Evolutionary conservation across 176 grass and related monocot species (phyloP).

Genomic region (Calamus simplicifolius): DNA sequence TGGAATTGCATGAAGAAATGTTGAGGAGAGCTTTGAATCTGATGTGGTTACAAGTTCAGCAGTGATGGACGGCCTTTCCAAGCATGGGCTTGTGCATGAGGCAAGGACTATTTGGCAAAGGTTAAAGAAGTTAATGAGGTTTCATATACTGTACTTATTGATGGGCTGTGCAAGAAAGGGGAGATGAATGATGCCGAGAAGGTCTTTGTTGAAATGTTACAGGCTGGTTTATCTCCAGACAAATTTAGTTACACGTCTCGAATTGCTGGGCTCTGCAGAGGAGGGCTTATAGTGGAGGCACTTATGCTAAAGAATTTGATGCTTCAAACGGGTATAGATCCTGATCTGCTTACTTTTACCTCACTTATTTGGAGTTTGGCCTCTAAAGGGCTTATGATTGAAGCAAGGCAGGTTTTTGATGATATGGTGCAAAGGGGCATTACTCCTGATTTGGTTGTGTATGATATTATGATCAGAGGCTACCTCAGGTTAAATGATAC

Average conservation of each 20-base stretch:
- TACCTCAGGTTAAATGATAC: slow-evolving; percentile 2
- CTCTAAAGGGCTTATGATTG: slow-evolving; percentile 14
- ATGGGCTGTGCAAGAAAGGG: slow-evolving; percentile 15
- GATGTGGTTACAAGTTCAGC: slow-evolving; percentile 3
- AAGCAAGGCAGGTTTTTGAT: slow-evolving; percentile 23
- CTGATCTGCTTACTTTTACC: slow-evolving; percentile 12
- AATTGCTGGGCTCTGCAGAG: slow-evolving; percentile 12
- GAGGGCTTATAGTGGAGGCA: slow-evolving; percentile 11
- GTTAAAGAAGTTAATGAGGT: slow-evolving; percentile 6
- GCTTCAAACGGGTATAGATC: slow-evolving; percentile 1
- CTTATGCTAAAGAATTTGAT: slow-evolving; percentile 12
- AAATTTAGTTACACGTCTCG: slow-evolving; percentile 6
- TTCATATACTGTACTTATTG: slow-evolving; percentile 2
- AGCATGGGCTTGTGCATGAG: slow-evolving; percentile 9
- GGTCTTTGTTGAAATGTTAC: neutral
- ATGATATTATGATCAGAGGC: slow-evolving; percentile 15
- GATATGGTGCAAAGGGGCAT: slow-evolving; percentile 12
- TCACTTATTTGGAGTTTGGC: slow-evolving; percentile 7
- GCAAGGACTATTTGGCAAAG: slow-evolving; percentile 4
- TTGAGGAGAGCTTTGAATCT: neutral
- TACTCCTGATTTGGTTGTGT: slow-evolving; percentile 7
- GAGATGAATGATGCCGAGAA: slow-evolving; percentile 4
- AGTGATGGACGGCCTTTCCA: slow-evolving; percentile 7
- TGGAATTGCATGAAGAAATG: slow-evolving; percentile 8
- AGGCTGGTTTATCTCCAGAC: slow-evolving; percentile 4